Evolutionary conservation across 1,284 basidiomycete species (phyloP).

Genomic region (Phenoliferia sp.): DNA sequence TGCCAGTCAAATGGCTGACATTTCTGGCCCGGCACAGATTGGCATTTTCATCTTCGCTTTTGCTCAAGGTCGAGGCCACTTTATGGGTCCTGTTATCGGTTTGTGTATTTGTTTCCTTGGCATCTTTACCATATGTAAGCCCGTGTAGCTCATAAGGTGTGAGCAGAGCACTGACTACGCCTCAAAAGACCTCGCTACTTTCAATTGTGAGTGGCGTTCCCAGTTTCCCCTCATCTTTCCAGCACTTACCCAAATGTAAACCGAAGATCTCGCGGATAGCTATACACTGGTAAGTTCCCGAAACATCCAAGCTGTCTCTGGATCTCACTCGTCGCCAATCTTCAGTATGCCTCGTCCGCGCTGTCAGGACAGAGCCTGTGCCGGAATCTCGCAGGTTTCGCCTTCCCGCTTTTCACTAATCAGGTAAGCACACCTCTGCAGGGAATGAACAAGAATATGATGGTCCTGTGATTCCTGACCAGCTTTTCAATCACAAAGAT

Average conservation of each 20-base stretch:
- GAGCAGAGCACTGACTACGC: neutral
- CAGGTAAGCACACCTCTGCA: neutral
- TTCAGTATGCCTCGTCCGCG: constrained; percentile 39
- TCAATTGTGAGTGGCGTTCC: constrained; percentile 13
- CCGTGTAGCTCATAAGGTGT: neutral
- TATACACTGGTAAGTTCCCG: constrained; percentile 33
- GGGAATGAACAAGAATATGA: neutral
- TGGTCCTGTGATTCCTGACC: neutral
- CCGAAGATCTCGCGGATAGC: constrained; percentile 23
- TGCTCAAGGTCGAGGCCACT: constrained; percentile 25
- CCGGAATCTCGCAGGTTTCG: constrained; percentile 22
- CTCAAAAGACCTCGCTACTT: constrained; percentile 33
- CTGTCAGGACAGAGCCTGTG: constrained; percentile 27
- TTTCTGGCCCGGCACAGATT: neutral
- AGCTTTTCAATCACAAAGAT: no score
- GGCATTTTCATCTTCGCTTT: constrained; percentile 31
- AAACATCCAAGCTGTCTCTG: no score
- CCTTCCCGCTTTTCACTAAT: constrained; percentile 28
- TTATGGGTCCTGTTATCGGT: constrained; percentile 37
- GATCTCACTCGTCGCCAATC: neutral
- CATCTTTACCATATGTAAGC: constrained; percentile 35
- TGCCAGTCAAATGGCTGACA: neutral
- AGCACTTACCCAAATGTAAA: constrained; percentile 3
- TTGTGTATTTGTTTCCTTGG: constrained; percentile 26
- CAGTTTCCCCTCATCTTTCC: neutral